Base-by-base conservation (phyloP, 2,329 filamentous ascomycete genomes). In the Diaporthe humulicola region DNA sequence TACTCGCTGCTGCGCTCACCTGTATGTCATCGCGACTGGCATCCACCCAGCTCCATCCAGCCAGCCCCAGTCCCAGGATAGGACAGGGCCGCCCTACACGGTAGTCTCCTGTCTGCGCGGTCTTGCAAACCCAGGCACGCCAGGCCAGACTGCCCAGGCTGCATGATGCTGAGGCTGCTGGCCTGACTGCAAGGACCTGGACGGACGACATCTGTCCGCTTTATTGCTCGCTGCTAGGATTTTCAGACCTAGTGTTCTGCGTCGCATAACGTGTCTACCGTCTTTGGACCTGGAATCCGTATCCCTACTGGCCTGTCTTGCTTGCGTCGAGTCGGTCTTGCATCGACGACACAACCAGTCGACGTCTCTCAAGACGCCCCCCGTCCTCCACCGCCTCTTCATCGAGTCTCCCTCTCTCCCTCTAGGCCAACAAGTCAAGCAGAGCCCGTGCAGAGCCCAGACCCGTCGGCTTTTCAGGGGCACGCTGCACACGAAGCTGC, bases 1-100 rank as follows among this genome's bases (percentile, higher is more conserved):
- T 64, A 54, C 57, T 72, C 58, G 57, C 70, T 64, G 15, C 57
- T 64, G 70, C 54, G 70, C 57, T 72, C 70, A 72, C 33, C 45
- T 64, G 45, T 54, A 72, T 72, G 70, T 72, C 70, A 64, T 72
- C 57, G 48, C 70, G 48, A 54, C 36, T 42, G 42, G 54, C 33
- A 64, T 64, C 36, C 58, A 64, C 70, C 36, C 45, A 50, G 56
- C 42, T 71, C 48, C 70, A 58, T 67, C 36, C 4, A n/a, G 10
- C 57, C 58, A 45, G n/a, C 40, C 42, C n/a, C 61, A 67, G 14
- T 33, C 22, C 58, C 58, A 28, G 58, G 56, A 58, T 17, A 58
- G 30, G 56, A 58, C 22, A 58, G 56, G 56, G 22, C 8, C 33
- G 12, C 19, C 48, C 48, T 52, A 52, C n/a, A 52, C 48, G 54